Evolutionary conservation across 768 basidiomycete species (phyloP).

Genomic region (Macrolepiota dolichaula): DNA sequence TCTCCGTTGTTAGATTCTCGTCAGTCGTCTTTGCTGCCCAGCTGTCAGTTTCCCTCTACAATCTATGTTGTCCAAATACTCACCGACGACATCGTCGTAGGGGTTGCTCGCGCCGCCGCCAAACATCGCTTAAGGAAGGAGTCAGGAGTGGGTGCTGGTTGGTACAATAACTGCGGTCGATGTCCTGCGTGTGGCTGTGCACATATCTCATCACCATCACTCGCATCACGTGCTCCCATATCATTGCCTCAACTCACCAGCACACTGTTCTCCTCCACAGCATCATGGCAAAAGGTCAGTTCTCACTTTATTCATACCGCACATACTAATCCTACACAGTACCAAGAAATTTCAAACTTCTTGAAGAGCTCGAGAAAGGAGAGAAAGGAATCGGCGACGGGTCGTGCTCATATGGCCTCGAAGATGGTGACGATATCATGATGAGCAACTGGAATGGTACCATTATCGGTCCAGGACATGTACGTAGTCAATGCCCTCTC

Average conservation of each 20-base stretch:
- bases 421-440: constrained; percentile 93
- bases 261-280: not conserved
- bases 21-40: constrained; percentile 88
- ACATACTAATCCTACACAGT: constrained; percentile 43
- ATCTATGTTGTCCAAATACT: constrained; percentile 28
- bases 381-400: constrained; percentile 99
- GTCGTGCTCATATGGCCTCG: constrained; percentile 94
- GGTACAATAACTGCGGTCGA: not conserved
- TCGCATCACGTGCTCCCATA: not conserved
- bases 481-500: constrained; percentile 32
- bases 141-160: not conserved
- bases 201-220: not conserved
- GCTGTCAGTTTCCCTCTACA: not conserved
- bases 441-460: constrained; percentile 99
- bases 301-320: not conserved
- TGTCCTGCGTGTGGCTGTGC: constrained; percentile 25
- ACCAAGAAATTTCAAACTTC: constrained; percentile 92
- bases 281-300: constrained; percentile 50
- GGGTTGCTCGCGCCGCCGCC: constrained; percentile 63
- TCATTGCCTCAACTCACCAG: too few relatives aligned
- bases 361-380: constrained; percentile 99
- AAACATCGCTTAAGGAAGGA: constrained; percentile 51
- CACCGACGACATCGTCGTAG: constrained; percentile 92
- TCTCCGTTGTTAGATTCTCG: constrained; percentile 91
- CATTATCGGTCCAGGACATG: constrained; percentile 97